Base-by-base conservation (phyloP, 2,329 filamentous ascomycete genomes). In the Tympanopsis confertula region DNA sequence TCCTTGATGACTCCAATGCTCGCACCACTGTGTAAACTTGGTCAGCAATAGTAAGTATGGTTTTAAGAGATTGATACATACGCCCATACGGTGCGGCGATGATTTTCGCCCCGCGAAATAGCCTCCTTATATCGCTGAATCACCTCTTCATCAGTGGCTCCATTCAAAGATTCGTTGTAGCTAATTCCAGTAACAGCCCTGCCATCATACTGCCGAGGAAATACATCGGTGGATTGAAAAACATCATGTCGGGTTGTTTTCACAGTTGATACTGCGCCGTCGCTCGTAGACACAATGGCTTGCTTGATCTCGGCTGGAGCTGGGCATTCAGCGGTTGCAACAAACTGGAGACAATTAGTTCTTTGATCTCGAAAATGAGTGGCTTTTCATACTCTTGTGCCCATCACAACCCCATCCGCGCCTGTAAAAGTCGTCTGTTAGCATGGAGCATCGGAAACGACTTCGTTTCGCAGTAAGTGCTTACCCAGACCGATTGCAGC, bases 401-500 rank as follows among this genome's bases (percentile, higher is more conserved):
- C 65, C 62, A 68, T 58, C 3, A 62, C 62, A 4, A 55, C 55
- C 13, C 55, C 63, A 20, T 65, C 60, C 0, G 64, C 65, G 3
- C 63, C 65, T 64, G 30, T 17, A 5, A 15, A 19, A n/a, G 18
- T n/a, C 18, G 37, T 20, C 24, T n/a, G 5, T 3, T 20, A 19
- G n/a, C 26, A 33, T 13, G 10, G 7, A 38, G 15, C 14, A 13
- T 20, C 4, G 38, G 19, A 29, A 26, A 5, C n/a, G 24, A 20
- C 39, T 5, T 19, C 20, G 29, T 10, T 20, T 22, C 13, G 18
- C 3, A 2, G 5, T 5, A 10, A 19, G 14, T n/a, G 28, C 36
- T 19, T 35, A 68, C 73, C 74, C 7, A 80, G 54, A 1, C 64
- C 58, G 42, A 79, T 42, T 2, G 69, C 68, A 2, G 74, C 74